Percentiles rank a stretch among this genome's conserved stretches.
These are phyloP conservation scores for Spinellus fusiger DNA, from an alignment of 192 early-diverging fungal species.

Conservation along the genomic window DNA sequence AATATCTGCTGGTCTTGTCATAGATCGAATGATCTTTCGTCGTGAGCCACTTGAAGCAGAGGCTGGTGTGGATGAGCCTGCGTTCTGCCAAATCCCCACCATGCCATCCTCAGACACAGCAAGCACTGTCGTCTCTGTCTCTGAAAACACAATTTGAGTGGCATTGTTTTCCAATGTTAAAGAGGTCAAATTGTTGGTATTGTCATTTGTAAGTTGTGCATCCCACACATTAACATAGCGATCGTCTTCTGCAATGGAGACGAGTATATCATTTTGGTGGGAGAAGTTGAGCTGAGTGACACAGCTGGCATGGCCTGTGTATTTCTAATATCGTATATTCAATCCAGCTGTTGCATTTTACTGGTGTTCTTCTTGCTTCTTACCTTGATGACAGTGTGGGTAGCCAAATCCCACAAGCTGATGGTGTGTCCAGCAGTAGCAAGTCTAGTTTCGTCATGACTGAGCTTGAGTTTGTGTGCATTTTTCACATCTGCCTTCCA, in stretches of 20 bases:
- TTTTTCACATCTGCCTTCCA: conserved; percentile 46
- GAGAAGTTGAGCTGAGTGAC: conserved; percentile 45
- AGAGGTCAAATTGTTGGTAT: conserved; percentile 37
- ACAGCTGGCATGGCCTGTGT: conserved; percentile 47
- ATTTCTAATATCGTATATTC: conserved; percentile 18
- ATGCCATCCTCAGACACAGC: conserved; percentile 50
- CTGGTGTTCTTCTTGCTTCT: neutral
- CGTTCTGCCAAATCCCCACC: conserved; percentile 46
- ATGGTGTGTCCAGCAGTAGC: conserved; percentile 49
- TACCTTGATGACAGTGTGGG: conserved; percentile 38
- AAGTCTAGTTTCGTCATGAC: conserved; percentile 45
- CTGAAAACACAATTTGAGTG: conserved; percentile 39
- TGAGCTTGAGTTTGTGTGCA: conserved; percentile 40
- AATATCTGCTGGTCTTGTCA: conserved; percentile 37
- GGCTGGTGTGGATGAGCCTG: conserved; percentile 28
- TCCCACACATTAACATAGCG: conserved; percentile 55
- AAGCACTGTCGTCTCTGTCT: conserved; percentile 32
- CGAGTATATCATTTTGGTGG: conserved; percentile 37
- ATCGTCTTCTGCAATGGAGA: conserved; percentile 43
- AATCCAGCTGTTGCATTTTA: neutral
- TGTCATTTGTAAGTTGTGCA: conserved; percentile 29
- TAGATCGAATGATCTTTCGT: conserved; percentile 43
- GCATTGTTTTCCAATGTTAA: conserved; percentile 45
- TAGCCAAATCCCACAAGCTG: conserved; percentile 45
- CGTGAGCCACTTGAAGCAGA: conserved; percentile 4